Evolutionary conservation across 2,329 filamentous ascomycete genomes (phyloP), one percentile per base, ranked within the genome.

Genomic region (Xylariaceae sp.): DNA sequence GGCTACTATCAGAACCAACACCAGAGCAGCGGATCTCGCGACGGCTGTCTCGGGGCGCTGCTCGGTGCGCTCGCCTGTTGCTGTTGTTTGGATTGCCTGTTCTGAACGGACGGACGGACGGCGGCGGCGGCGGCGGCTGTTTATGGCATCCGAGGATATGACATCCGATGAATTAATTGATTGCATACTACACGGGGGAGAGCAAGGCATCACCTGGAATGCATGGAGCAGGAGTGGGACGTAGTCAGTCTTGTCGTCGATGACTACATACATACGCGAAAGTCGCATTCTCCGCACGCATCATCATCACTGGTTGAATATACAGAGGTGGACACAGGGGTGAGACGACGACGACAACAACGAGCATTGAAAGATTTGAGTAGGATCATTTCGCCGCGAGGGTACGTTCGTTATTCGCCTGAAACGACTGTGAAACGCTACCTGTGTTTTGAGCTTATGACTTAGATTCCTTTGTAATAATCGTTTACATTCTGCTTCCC

Each of bases 31-130:
- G 51, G 54, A 48, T 56, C 59, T 19, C 57, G 52, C 16, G 56
- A 70, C 59, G 70, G 73, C 14, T 73, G 72, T 51, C 62, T 82
- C 42, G 76, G 77, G 32, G 79, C 78, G 42, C 67, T 83, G 50
- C 63, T 83, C 16, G 82, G 79, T 16, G 75, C 75, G 60, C 66
- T 82, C 57, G 82, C 82, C 1, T 84, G 81, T 69, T 85, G 82
- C 68, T 85, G 82, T 71, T 85, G 82, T 66, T 67, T 85, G 65
- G 82, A 85, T 61, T 62, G 73, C 20, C 67, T 85, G n/a, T 84
- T 83, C 65, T 85, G 79, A 67, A 42, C 12, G 18, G 45, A 56
- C 21, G n/a, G 23, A 20, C n/a, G n/a, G 1, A 5, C 18, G 16
- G n/a, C 18, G 37, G 10, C 4, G 52, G 20, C 19, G 29, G 3